A percentile compares a stretch with the other conserved stretches of the same genome.
These are phyloP conservation scores for Cyanidiococcus yangmingshanensis DNA, from an alignment of 23 red algal genomes.

Conservation along the genomic window DNA sequence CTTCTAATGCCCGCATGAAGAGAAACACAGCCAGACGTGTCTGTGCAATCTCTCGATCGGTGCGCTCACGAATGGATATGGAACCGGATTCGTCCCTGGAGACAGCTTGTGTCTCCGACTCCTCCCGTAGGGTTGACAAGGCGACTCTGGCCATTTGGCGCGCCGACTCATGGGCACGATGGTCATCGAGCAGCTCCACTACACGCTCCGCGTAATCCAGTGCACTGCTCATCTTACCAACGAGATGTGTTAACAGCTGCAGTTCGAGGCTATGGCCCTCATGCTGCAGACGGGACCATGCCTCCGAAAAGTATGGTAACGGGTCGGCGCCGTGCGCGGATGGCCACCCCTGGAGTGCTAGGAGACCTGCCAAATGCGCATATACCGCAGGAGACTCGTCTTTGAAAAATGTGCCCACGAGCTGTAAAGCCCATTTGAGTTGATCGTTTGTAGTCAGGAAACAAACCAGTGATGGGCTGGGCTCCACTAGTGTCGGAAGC, in stretches of 20 bases:
- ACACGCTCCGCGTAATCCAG: not conserved
- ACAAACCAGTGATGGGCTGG: not conserved
- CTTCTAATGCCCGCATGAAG: not conserved
- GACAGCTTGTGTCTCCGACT: not conserved
- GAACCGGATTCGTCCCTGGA: not conserved
- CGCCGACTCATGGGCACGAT: not conserved
- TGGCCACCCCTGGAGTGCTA: not conserved
- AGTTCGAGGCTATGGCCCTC: not conserved
- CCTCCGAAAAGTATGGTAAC: not conserved
- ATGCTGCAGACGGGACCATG: not conserved
- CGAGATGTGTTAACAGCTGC: not conserved
- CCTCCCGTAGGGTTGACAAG: not conserved
- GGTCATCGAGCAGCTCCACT: not conserved
- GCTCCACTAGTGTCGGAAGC: not conserved
- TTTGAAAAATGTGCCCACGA: not conserved
- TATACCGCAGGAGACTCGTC: not conserved
- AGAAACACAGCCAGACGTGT: not conserved
- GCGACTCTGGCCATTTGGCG: not conserved
- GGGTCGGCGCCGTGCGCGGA: not conserved
- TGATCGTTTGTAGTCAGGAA: not conserved
- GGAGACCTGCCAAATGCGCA: not conserved
- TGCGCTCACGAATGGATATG: not conserved
- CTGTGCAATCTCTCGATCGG: not conserved
- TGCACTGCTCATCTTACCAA: not conserved
- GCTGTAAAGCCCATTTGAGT: not conserved